Conservation (phyloP, 257 asterid genomes). For the Schizonepeta tenuifolia region DNA sequence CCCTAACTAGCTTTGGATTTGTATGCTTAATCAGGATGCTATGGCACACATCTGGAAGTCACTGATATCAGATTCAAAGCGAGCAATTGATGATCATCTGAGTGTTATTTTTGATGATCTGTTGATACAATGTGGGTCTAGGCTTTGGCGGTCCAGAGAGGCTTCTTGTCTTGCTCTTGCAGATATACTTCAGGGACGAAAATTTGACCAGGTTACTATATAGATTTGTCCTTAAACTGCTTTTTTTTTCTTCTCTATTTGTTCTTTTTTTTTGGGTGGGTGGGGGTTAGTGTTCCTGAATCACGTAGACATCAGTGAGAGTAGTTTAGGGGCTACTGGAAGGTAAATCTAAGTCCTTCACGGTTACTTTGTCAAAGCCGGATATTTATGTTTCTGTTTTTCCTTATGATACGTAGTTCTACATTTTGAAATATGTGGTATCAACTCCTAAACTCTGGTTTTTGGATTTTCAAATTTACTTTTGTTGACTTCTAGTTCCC, state of each 20-base stretch:
- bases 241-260: not conserved
- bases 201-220: constrained; percentile 77
- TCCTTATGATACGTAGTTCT: not conserved
- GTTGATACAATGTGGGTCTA: constrained; percentile 86
- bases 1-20: constrained; percentile 24
- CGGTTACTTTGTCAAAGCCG: constrained; percentile 5
- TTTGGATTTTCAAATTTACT: not conserved
- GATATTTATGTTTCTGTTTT: constrained; percentile 18
- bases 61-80: constrained; percentile 82
- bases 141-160: constrained; percentile 99
- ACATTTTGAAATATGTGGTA: not conserved
- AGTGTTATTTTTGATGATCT: constrained; percentile 85
- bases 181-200: constrained; percentile 94
- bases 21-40: constrained; percentile 73
- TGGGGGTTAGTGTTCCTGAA: not conserved
- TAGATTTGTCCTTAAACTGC: not conserved
- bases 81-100: constrained; percentile 85
- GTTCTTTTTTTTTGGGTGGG: no score
- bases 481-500: not conserved
- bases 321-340: not conserved
- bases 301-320: constrained; percentile 18
- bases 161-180: constrained; percentile 98
- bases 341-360: not conserved
- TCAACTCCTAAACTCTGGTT: not conserved
- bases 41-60: constrained; percentile 98